phyloP scores from a whole-genome alignment of 805 yeast genomes.

The Candida namnaoensis region DNA sequence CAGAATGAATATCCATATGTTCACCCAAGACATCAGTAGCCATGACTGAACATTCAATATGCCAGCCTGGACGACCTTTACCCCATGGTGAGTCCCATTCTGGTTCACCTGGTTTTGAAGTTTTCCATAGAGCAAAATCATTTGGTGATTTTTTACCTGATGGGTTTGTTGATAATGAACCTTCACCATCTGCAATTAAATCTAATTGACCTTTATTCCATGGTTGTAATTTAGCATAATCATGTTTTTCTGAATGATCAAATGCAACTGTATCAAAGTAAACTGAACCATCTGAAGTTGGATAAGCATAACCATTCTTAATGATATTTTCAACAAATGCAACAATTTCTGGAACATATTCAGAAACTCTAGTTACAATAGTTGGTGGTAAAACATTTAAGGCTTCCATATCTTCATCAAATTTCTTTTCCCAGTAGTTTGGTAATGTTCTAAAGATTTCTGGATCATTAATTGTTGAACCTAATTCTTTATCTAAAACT shows the following conservation, averaged over 20 bases:
- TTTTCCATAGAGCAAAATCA: constrained; percentile 96
- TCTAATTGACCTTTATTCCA: constrained; percentile 91
- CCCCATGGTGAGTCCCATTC: constrained; percentile 97
- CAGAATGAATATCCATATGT: constrained; percentile 88
- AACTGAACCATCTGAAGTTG: constrained; percentile 85
- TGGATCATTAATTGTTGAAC: constrained; percentile 77
- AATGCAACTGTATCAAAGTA: constrained; percentile 86
- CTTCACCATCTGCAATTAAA: constrained; percentile 91
- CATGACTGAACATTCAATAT: constrained; percentile 98
- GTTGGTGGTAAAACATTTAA: constrained; percentile 82
- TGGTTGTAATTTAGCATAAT: constrained; percentile 93
- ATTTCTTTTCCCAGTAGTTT: constrained; percentile 82
- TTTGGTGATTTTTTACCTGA: constrained; percentile 63
- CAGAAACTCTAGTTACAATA: constrained; percentile 89
- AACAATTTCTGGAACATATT: constrained; percentile 89
- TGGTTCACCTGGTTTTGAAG: constrained; percentile 96
- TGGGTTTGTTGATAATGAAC: constrained; percentile 51
- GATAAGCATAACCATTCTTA: constrained; percentile 74
- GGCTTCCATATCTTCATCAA: constrained; percentile 74
- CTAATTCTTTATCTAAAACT: constrained; percentile 59
- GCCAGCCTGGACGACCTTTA: constrained; percentile 98
- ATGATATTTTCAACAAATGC: constrained; percentile 70
- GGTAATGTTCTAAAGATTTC: constrained; percentile 75
- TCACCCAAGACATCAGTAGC: constrained; percentile 83
- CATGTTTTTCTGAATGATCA: constrained; percentile 64